Evolutionary conservation across 768 basidiomycete genomes (phyloP).

Genomic region (Hydnomerulius pinastri): DNA sequence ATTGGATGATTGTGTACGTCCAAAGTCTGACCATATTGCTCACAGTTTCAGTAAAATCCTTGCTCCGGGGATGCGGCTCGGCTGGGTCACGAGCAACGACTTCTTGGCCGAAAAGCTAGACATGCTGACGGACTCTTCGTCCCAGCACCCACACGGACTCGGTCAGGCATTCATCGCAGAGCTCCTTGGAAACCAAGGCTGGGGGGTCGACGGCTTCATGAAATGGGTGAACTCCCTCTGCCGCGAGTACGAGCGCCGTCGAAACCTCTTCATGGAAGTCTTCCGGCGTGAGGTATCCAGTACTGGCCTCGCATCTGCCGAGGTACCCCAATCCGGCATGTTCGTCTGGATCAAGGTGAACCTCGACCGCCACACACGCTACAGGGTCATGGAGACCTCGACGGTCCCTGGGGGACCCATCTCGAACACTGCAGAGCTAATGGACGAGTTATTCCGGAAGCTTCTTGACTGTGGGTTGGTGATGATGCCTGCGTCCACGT

Average conservation of each 20-base stretch:
- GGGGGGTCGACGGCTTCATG: constrained; percentile 47
- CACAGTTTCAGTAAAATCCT: constrained; percentile 50
- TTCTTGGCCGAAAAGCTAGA: constrained; percentile 45
- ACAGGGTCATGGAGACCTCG: constrained; percentile 22
- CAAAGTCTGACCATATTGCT: constrained; percentile 1
- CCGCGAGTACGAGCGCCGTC: constrained; percentile 49
- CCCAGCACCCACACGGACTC: constrained; percentile 50
- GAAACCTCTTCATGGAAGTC: constrained; percentile 47
- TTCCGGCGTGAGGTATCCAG: constrained; percentile 36
- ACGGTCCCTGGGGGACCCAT: constrained; percentile 17
- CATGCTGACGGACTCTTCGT: constrained; percentile 47
- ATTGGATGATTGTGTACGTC: background rate
- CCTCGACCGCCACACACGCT: constrained; percentile 45
- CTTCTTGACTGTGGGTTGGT: constrained; percentile 43
- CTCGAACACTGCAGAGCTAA: constrained; percentile 46
- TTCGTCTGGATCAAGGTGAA: constrained; percentile 55
- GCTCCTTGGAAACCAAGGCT: constrained; percentile 42
- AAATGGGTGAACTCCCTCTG: constrained; percentile 49
- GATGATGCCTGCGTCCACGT: constrained; percentile 51
- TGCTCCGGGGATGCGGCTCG: constrained; percentile 57
- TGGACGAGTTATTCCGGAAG: constrained; percentile 49
- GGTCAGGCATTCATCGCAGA: constrained; percentile 50
- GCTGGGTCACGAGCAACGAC: constrained; percentile 46
- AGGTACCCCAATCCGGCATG: constrained; percentile 49
- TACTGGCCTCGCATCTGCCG: constrained; percentile 37